Evolutionary conservation across 306 rosid species (phyloP), one percentile per base, ranked within the genome.

Genomic region (Pueraria montana): DNA sequence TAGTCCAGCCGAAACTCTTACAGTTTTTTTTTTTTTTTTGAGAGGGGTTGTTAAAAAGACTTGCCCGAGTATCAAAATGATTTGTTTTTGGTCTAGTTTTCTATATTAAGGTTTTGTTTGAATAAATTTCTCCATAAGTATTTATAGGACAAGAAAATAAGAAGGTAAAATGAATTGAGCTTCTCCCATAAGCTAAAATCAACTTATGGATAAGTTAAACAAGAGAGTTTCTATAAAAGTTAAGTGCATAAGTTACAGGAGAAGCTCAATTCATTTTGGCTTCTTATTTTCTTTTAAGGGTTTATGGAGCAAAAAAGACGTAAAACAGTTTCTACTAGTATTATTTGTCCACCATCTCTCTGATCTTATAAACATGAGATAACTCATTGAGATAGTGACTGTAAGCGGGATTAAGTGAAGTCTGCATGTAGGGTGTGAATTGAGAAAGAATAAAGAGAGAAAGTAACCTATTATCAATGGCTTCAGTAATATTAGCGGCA

Each of bases 391-490:
- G 45, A 36, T 49, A 56, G 48, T 75, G 30, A 78, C 64, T 30
- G 52, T 30, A 43, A 42, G 46, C 23, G 3, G 48, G 61, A 53
- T 20, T 70, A 66, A 9, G 13, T 55, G 2, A 2, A 55, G 30
- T 56, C 64, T 21, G 30, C 64, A 56, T 21, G 11, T 30, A 30
- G 34, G 34, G 34, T 20, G 38, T 61, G 67, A 26, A 26, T 2
- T 48, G 55, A 46, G 53, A 43, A 69, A 32, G 56, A 72, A 36
- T 59, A 18, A 53, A 8, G 59, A 69, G 59, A 81, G 59, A 18
- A 49, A 23, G 17, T 23, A 66, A 95, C 98, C 98, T 95, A 67
- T 82, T 77, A 73, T 95, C 96, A 56, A 95, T 88, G 62, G 99
- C 99, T 66, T 88, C 86, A 9, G 79, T 86, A 59, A 93, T 89